phyloP scores from a whole-genome alignment of 352 stramenopile genomes.

The Pilasporangium apinafurcum region DNA sequence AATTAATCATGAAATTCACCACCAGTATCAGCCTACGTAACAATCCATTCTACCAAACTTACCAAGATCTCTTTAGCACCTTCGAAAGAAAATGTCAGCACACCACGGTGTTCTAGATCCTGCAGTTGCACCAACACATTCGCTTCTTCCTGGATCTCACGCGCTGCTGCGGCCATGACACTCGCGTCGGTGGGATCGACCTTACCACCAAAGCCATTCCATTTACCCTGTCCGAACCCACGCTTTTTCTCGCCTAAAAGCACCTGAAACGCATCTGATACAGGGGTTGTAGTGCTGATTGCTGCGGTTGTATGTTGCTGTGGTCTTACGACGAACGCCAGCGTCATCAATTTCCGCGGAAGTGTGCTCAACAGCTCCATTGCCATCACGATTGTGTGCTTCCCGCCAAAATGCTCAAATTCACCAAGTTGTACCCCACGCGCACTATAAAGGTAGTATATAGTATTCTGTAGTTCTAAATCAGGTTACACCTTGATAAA shows the following conservation, averaged over 20 bases:
- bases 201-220: constrained; percentile 91
- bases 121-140: constrained; percentile 32
- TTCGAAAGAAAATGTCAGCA: constrained; percentile 65
- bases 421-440: too few relatives aligned
- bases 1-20: background rate
- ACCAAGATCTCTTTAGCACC: constrained; percentile 51
- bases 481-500: too few relatives aligned
- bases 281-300: background rate
- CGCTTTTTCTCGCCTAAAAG: constrained; percentile 88
- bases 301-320: constrained; percentile 1
- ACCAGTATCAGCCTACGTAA: constrained; percentile 1
- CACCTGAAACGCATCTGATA: constrained; percentile 15
- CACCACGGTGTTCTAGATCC: constrained; percentile 20
- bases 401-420: constrained; percentile 2
- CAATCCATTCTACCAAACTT: background rate
- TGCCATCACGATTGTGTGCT: background rate
- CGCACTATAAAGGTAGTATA: too few relatives aligned
- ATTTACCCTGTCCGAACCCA: constrained; percentile 85
- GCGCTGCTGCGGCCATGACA: constrained; percentile 41
- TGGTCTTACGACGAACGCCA: constrained; percentile 44
- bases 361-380: constrained; percentile 14
- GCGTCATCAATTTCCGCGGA: constrained; percentile 45
- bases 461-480: too few relatives aligned
- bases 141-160: constrained; percentile 69
- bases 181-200: constrained; percentile 67